These are phyloP conservation scores for Kondoa malvinella DNA, from an alignment of 768 basidiomycete species.

Conservation along the genomic window DNA sequence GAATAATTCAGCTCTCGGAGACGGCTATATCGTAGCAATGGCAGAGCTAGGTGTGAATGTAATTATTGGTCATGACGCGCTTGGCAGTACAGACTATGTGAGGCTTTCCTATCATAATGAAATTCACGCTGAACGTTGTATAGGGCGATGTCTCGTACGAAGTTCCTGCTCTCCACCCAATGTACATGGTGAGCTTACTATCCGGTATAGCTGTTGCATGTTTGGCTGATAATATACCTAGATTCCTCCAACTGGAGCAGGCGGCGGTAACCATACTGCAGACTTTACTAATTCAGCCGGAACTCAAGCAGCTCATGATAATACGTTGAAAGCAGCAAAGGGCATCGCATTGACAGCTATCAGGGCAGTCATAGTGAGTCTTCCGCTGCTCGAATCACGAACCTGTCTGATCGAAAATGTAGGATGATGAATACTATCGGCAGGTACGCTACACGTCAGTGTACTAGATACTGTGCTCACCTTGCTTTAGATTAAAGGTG, in stretches of 20 bases:
- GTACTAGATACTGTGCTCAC: no score
- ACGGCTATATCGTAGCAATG: conserved; percentile 16
- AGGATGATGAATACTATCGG: no score
- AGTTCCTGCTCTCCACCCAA: conserved; percentile 12
- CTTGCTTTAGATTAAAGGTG: no score
- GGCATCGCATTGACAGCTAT: no score
- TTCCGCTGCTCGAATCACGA: no score
- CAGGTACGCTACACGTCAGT: no score
- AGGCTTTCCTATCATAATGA: conserved; percentile 7
- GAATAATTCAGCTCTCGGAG: conserved; percentile 5
- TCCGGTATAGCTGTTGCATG: no score
- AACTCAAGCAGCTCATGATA: conserved; percentile 25
- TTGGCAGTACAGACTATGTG: conserved; percentile 25
- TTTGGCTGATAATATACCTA: no score
- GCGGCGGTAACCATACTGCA: conserved; percentile 25
- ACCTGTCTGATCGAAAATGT: no score
- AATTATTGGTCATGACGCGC: conserved; percentile 3
- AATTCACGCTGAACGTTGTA: not conserved
- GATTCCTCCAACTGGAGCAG: conserved; percentile 23
- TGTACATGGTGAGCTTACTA: conserved; percentile 13
- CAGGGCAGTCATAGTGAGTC: no score
- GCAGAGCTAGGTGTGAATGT: conserved; percentile 11
- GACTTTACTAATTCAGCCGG: conserved; percentile 24
- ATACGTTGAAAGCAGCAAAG: conserved; percentile 24
- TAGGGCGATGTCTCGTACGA: conserved; percentile 6